Evolutionary conservation across 495 filamentous ascomycete genomes (phyloP).

Genomic region (Rhizodiscina lignyota): DNA sequence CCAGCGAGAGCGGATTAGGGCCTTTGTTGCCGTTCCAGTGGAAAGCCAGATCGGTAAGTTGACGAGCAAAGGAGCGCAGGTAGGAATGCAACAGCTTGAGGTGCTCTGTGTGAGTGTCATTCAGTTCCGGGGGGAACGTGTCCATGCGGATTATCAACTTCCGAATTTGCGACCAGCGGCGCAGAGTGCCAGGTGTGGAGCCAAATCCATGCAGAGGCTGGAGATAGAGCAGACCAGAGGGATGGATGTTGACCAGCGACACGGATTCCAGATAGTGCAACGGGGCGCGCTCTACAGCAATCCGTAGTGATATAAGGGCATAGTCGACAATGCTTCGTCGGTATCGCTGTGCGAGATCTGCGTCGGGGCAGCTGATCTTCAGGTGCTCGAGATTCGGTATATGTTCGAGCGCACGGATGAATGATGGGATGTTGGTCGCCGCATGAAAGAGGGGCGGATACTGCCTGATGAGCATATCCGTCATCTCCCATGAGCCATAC

Average conservation of each 20-base stretch:
- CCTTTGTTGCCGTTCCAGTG: constrained; percentile 53
- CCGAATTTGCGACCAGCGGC: constrained; percentile 55
- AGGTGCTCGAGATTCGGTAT: constrained; percentile 50
- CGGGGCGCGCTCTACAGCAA: constrained; percentile 51
- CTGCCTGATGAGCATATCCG: constrained; percentile 57
- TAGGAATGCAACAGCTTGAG: constrained; percentile 61
- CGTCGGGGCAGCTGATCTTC: constrained; percentile 52
- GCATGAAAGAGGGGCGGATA: constrained; percentile 72
- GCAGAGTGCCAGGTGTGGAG: constrained; percentile 39
- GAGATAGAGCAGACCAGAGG: constrained; percentile 53
- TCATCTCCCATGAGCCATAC: constrained; percentile 47
- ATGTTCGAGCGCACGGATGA: constrained; percentile 48
- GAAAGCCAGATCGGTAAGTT: constrained; percentile 46
- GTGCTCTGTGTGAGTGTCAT: constrained; percentile 39
- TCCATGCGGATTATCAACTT: constrained; percentile 54
- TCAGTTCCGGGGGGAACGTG: constrained; percentile 29
- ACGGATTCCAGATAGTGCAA: constrained; percentile 42
- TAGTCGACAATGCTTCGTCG: constrained; percentile 65
- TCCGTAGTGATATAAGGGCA: constrained; percentile 61
- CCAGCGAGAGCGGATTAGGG: constrained; percentile 48
- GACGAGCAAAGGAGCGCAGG: constrained; percentile 43
- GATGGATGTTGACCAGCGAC: constrained; percentile 49
- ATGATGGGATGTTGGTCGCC: constrained; percentile 65
- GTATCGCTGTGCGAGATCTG: constrained; percentile 42
- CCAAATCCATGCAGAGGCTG: constrained; percentile 49